Percentiles rank a stretch among this genome's conserved stretches.
These are phyloP conservation scores for Alloteropsis semialata DNA, from an alignment of 176 grass and related monocot species.

Conservation along the genomic window DNA sequence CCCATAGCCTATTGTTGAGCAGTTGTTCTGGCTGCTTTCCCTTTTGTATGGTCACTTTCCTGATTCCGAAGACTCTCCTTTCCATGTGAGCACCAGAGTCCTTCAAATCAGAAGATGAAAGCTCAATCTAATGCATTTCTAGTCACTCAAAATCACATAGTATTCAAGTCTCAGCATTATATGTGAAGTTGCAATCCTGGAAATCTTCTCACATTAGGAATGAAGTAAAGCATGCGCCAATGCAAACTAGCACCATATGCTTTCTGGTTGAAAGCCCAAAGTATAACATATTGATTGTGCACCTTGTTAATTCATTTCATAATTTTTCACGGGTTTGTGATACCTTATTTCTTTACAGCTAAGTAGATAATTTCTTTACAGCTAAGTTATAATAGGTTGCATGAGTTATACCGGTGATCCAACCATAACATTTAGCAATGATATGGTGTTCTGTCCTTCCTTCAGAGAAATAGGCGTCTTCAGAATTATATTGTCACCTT, in stretches of 20 bases:
- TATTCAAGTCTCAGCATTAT: neutral
- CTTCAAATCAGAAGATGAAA: constrained; percentile 44
- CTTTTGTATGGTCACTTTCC: constrained; percentile 46
- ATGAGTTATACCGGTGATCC: constrained; percentile 78
- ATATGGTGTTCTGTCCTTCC: constrained; percentile 67
- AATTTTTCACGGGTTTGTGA: neutral
- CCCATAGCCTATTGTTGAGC: constrained; percentile 59
- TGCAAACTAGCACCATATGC: neutral
- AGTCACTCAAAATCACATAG: neutral
- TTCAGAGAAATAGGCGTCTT: constrained; percentile 38
- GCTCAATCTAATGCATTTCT: neutral
- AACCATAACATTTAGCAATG: constrained; percentile 90
- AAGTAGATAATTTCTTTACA: neutral
- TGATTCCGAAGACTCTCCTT: constrained; percentile 60
- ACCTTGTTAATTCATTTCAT: neutral
- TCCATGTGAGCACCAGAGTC: constrained; percentile 67
- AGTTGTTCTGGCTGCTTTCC: constrained; percentile 19
- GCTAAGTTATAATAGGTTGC: neutral
- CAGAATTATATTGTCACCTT: constrained; percentile 37
- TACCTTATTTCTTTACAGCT: neutral
- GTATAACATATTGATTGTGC: neutral
- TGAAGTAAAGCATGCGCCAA: neutral
- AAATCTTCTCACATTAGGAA: neutral
- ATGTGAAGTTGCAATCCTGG: neutral
- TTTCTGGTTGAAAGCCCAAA: neutral